These are phyloP conservation scores for Dendrobium chrysotoxum DNA, from an alignment of 106 monocot species.

Conservation along the genomic window DNA sequence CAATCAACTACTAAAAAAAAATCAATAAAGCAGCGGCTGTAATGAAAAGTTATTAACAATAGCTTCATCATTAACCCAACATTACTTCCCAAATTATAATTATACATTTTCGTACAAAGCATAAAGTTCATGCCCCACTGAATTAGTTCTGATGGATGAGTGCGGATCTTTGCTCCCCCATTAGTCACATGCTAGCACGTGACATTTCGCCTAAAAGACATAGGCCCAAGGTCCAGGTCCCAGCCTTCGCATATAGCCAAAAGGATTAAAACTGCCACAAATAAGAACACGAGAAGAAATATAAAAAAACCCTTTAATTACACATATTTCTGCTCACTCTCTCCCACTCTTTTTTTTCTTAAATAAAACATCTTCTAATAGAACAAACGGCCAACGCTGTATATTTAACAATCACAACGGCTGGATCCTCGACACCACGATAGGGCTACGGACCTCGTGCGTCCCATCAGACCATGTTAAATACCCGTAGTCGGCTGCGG, in stretches of 20 bases:
- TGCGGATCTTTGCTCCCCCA: neutral
- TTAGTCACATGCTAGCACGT: neutral
- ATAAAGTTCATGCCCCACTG: neutral
- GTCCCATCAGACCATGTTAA: slow-evolving; percentile 80
- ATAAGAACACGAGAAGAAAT: neutral
- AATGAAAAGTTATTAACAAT: neutral
- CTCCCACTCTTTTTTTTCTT: too few relatives aligned
- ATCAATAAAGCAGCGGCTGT: neutral
- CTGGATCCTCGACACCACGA: slow-evolving; percentile 71
- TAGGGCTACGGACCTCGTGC: slow-evolving; percentile 83
- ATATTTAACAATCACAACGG: slow-evolving; percentile 34
- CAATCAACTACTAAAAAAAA: too few relatives aligned
- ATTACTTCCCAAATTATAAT: neutral
- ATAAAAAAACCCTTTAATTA: neutral
- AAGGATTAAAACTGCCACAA: neutral
- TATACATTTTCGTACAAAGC: neutral
- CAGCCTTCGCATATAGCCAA: neutral
- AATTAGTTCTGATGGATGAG: neutral
- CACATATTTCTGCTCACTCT: neutral
- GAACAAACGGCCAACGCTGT: neutral
- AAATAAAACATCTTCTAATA: too few relatives aligned
- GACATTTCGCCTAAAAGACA: neutral
- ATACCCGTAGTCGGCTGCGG: slow-evolving; percentile 35
- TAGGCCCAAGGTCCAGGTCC: neutral
- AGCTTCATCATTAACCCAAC: neutral